These are phyloP conservation scores for Flueggea neowawraea DNA, from an alignment of 441 rosid genomes.

Conservation along the genomic window DNA sequence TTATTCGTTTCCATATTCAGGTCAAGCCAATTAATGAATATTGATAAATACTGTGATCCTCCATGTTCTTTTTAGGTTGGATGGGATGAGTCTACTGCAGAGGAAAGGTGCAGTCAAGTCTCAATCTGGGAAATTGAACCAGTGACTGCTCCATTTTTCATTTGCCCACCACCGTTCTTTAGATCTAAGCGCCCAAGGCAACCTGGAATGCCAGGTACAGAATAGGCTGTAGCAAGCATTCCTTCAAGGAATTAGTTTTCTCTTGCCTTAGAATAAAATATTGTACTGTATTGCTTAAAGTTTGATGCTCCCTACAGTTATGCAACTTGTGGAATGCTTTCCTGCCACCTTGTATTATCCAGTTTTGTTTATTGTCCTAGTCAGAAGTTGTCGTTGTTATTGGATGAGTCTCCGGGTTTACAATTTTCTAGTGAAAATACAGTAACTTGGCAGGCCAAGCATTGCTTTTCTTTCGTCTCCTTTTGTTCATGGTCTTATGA, in stretches of 20 bases:
- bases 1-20: neutral
- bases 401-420: no score
- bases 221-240: slow-evolving; percentile 1
- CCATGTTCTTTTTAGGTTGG: slow-evolving; percentile 60
- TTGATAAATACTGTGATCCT: slow-evolving; percentile 3
- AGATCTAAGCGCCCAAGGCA: slow-evolving; percentile 79
- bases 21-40: neutral
- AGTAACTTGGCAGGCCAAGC: no score
- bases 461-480: no score
- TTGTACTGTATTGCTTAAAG: no score
- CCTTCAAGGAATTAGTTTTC: neutral
- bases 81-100: slow-evolving; percentile 98
- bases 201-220: slow-evolving; percentile 77
- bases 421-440: no score
- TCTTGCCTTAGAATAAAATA: neutral
- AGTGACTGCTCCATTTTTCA: slow-evolving; percentile 85
- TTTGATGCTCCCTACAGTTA: no score
- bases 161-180: slow-evolving; percentile 89
- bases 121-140: slow-evolving; percentile 99
- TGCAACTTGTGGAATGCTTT: no score
- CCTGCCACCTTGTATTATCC: no score
- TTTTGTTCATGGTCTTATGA: no score
- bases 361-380: no score
- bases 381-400: no score
- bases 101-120: slow-evolving; percentile 77